Evolutionary conservation across 1,284 basidiomycete genomes (phyloP).

Genomic region (Trichosporon sp.): DNA sequence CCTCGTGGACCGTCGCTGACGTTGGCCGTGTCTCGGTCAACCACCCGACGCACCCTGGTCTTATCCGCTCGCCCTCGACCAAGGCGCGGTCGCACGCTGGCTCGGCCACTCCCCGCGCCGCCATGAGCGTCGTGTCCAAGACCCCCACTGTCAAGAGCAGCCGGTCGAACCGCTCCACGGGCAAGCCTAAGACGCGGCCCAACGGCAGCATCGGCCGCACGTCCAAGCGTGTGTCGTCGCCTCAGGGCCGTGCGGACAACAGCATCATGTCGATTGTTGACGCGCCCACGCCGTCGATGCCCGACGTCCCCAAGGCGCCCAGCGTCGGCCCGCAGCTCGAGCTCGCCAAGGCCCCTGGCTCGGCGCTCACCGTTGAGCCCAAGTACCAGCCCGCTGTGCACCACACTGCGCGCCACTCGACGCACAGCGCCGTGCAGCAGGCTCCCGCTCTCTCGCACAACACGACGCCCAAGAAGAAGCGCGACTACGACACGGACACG

Average conservation of each 20-base stretch:
- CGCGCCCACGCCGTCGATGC: constrained; percentile 35
- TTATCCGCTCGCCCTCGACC: constrained; percentile 28
- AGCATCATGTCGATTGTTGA: constrained; percentile 41
- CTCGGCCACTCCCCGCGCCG: not conserved
- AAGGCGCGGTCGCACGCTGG: constrained; percentile 24
- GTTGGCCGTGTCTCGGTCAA: constrained; percentile 22
- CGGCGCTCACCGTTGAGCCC: constrained; percentile 25
- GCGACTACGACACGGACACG: constrained; percentile 10
- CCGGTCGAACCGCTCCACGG: constrained; percentile 11
- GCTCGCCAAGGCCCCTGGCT: constrained; percentile 40
- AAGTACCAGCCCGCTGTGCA: not conserved
- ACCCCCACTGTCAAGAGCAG: constrained; percentile 10
- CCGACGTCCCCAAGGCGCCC: constrained; percentile 46
- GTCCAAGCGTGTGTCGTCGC: constrained; percentile 20
- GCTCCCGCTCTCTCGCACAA: not conserved
- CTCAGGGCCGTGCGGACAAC: constrained; percentile 16
- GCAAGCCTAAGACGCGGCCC: constrained; percentile 25
- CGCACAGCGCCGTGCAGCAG: not conserved
- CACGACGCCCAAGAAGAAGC: constrained; percentile 1
- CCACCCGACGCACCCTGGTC: not conserved
- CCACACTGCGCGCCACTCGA: not conserved
- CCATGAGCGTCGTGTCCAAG: constrained; percentile 1
- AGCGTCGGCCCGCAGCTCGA: constrained; percentile 37
- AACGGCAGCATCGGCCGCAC: constrained; percentile 34
- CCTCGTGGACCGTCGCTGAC: constrained; percentile 36